Evolutionary conservation across 352 stramenopile species (phyloP).

Genomic region (Globisporangium acanthophoron): DNA sequence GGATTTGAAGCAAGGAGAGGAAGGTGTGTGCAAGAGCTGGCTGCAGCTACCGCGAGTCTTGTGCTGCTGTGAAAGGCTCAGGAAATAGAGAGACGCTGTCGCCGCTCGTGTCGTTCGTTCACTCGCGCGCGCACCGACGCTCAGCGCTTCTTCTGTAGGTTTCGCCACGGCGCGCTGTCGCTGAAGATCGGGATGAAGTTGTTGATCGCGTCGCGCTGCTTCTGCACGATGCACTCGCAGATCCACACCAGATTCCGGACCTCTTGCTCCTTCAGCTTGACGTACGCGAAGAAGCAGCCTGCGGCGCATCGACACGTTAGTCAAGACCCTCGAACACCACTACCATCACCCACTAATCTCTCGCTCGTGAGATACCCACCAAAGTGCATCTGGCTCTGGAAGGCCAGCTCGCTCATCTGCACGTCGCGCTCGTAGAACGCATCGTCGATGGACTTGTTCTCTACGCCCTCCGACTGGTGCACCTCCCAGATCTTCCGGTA

Average conservation of each 20-base stretch:
- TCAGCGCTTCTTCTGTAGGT: conserved; percentile 50
- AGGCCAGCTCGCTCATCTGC: conserved; percentile 96
- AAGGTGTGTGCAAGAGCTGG: no score
- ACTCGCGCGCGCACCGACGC: not conserved
- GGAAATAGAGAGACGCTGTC: no score
- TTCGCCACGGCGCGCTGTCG: conserved; percentile 91
- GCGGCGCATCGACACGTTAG: not conserved
- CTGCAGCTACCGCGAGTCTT: no score
- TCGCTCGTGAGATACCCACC: conserved; percentile 28
- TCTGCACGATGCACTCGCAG: conserved; percentile 98
- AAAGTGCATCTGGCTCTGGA: conserved; percentile 99
- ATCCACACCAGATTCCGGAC: conserved; percentile 99
- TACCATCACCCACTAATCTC: not conserved
- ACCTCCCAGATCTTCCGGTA: conserved; percentile 98
- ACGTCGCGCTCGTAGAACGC: conserved; percentile 99
- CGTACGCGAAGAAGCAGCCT: conserved; percentile 97
- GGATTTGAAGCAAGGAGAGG: no score
- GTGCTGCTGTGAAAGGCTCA: no score
- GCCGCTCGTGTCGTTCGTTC: no score
- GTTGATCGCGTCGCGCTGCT: conserved; percentile 98
- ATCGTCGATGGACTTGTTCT: conserved; percentile 98
- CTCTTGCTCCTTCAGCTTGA: conserved; percentile 99
- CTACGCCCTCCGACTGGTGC: conserved; percentile 89
- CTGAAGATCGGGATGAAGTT: conserved; percentile 99
- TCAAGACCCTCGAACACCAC: not conserved